Evolutionary conservation across 805 yeast species (phyloP), one percentile per base, ranked within the genome.

Genomic region (Lipomyces yamadae): DNA sequence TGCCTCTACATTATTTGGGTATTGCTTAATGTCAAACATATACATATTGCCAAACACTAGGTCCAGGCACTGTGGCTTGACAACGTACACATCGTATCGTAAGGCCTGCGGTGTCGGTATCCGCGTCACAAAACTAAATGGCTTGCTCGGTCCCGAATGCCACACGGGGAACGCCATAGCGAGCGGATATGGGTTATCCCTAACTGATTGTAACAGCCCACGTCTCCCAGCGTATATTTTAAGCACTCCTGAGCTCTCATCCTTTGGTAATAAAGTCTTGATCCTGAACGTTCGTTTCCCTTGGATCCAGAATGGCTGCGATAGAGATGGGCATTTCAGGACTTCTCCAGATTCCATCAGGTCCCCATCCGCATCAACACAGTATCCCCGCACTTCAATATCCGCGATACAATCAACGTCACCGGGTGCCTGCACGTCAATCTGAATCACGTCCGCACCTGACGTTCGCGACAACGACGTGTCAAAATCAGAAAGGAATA

Each of bases 371-470:
- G 66, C 48, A 56, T 70, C 63, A 50, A 67, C 30, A 52, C 45
- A 53, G 58, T 68, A 54, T 48, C 70, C 58, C 63, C 75, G 64
- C 6, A 73, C 73, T 32, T 77, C 77, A 4, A 80, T 79, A 24
- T 78, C 80, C 0, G 88, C 83, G 11, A 86, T 84, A 34, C 91
- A 82, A 39, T 93, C 97, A 32, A 90, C 82, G 67, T 87, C 88
- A 32, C 79, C 78, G 0, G 97, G 97, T 18, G 91, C 82, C 67
- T 84, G 84, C 45, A 95, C 70, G 60, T 89, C 93, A 67, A 92
- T 81, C 76, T 95, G 98, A 66, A 87, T 88, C 33, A 91, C 79
- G 74, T 95, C 98, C 57, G 84, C 82, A 74, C 92, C 96, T 58
- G 83, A 81, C 71, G 94, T 78, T 67, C 88, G 85, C 2, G 93